phyloP scores from a whole-genome alignment of 305 asterid species.

The Plantago rigida region DNA sequence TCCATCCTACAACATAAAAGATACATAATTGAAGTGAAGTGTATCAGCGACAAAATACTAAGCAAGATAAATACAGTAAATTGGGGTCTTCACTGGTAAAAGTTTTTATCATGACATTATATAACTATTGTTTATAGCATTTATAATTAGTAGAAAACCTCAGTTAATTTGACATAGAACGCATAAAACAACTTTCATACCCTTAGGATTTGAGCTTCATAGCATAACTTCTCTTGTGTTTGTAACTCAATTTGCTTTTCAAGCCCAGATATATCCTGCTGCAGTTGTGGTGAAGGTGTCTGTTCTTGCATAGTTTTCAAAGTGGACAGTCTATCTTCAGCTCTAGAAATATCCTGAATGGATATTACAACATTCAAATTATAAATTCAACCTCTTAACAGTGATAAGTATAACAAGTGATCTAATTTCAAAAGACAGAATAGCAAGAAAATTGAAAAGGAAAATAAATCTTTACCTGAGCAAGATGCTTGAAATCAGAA shows the following conservation, averaged over 20 bases:
- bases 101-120: too few relatives aligned
- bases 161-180: constrained; percentile 1
- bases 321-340: constrained; percentile 66
- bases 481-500: constrained; percentile 89
- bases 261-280: constrained; percentile 68
- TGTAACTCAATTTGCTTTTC: constrained; percentile 72
- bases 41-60: too few relatives aligned
- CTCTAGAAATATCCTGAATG: constrained; percentile 79
- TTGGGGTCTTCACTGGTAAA: too few relatives aligned
- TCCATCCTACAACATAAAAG: constrained; percentile 52
- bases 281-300: constrained; percentile 66
- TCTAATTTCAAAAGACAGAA: background rate
- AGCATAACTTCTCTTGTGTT: constrained; percentile 77
- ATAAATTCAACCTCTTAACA: constrained; percentile 17
- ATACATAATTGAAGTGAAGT: background rate
- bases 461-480: constrained; percentile 47
- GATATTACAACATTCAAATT: constrained; percentile 20
- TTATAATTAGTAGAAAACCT: background rate
- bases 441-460: background rate
- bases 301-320: constrained; percentile 70
- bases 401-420: constrained; percentile 2
- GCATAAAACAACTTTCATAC: constrained; percentile 33
- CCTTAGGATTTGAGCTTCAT: constrained; percentile 94
- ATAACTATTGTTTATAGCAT: background rate
- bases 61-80: too few relatives aligned